Evolutionary conservation across 805 yeast species (phyloP).

Genomic region (Ogataea salicorniae): DNA sequence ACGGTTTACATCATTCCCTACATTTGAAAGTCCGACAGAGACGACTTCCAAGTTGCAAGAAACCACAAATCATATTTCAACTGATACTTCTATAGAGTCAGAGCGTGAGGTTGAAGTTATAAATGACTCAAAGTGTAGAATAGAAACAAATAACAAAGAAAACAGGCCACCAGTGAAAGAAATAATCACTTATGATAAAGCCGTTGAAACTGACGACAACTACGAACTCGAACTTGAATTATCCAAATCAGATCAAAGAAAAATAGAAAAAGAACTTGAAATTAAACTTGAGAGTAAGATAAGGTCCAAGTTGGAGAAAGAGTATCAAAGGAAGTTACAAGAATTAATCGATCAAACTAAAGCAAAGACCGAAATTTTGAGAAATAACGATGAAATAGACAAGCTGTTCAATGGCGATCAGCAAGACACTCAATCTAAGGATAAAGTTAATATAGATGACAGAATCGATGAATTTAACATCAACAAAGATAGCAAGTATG

Average conservation of each 20-base stretch:
- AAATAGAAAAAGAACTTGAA: constrained; percentile 8
- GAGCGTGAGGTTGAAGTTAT: not conserved
- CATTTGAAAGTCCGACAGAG: not conserved
- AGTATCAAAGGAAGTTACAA: constrained; percentile 1
- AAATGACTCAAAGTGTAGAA: not conserved
- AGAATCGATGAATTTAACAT: constrained; percentile 16
- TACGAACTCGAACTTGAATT: constrained; percentile 6
- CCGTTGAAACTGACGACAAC: constrained; percentile 16
- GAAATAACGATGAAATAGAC: not conserved
- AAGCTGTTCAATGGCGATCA: not conserved
- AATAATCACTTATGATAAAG: constrained; percentile 13
- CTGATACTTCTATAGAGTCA: too few species aligned
- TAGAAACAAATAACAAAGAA: not conserved
- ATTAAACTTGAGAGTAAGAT: constrained; percentile 1
- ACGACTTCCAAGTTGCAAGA: not conserved
- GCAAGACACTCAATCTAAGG: too few species aligned
- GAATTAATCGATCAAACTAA: not conserved
- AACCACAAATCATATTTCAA: not conserved
- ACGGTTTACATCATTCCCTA: constrained; percentile 2
- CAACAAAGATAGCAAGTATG: constrained; percentile 25
- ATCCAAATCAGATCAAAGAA: constrained; percentile 5
- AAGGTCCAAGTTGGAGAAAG: constrained; percentile 4
- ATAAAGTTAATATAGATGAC: not conserved
- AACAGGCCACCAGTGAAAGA: not conserved
- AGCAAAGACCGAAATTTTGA: not conserved